Evolutionary conservation across 352 stramenopile species (phyloP), one percentile per base, ranked within the genome.

Genomic region (Pythium biforme): DNA sequence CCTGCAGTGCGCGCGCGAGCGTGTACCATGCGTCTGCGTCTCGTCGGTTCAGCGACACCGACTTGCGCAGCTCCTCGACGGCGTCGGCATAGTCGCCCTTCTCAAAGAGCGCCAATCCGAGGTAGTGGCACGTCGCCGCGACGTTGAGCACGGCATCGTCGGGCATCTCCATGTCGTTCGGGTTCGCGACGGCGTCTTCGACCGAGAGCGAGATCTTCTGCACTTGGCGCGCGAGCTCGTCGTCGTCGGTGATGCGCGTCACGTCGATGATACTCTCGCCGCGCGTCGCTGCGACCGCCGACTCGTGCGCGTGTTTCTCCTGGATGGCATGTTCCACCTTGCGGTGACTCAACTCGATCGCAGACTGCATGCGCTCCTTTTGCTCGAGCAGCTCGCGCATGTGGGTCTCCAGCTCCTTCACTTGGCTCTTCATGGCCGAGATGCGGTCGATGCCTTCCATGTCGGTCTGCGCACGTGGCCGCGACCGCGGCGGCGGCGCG

Each of bases 1-100:
- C 71, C 40, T 90, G 79, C 14, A 93, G 72, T 11, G 81, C 75
- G 25, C 81, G 77, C 4, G 79, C 86, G 37, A 95, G 65, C 27
- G 88, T 89, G 55, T 89, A 89, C 86, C 83, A 93, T 17, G 85
- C 82, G 39, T 90, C 81, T 22, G 81, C 55, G 46, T 93, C 80
- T 41, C 80, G 73, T n/a, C 77, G 68, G 58, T 92, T 75, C 48
- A 81, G 62, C 29, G 78, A 76, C 15, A 91, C 72, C 0, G 83
- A 92, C 57, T 89, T 86, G 59, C 84, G 86, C 45, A 95, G 74
- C 59, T 93, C 86, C 15, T 69, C 55, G 4, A 88, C 73, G 14
- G 86, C 86, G 27, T 62, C 79, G 26, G 33, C 64, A 39, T 72
- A 86, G 46, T 91, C 81, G 17, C 76, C 75, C n/a, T 85, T 84